Percentiles rank a stretch among this genome's conserved stretches.
Conservation (phyloP, 2,329 filamentous ascomycete species). For the Trichothecium roseum region DNA sequence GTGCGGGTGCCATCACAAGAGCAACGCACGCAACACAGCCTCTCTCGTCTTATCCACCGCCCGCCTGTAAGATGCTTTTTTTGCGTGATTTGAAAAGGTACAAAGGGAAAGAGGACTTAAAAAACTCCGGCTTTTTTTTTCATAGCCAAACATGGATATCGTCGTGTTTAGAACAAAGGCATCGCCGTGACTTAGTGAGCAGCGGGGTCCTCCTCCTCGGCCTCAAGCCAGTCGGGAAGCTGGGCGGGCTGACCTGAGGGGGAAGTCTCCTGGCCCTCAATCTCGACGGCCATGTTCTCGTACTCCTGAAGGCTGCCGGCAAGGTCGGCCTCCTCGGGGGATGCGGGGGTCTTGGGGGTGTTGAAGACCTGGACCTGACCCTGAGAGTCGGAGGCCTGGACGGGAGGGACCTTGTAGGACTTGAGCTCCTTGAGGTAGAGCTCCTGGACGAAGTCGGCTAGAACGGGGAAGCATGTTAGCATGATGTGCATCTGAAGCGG, state of each 20-base stretch:
- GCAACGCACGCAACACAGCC: too few species aligned
- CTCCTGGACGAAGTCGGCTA: constrained; percentile 96
- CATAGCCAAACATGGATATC: too few species aligned
- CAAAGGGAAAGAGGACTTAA: constrained; percentile 5
- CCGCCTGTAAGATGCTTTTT: neutral
- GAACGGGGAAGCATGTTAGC: neutral
- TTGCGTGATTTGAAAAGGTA: neutral
- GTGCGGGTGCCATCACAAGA: too few species aligned
- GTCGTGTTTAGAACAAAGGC: too few species aligned
- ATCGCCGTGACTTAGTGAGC: constrained; percentile 31
- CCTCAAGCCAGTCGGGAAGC: constrained; percentile 70
- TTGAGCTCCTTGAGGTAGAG: constrained; percentile 95
- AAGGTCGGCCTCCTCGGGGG: constrained; percentile 89
- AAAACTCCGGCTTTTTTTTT: constrained; percentile 4
- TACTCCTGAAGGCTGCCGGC: constrained; percentile 88
- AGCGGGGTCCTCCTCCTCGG: constrained; percentile 52
- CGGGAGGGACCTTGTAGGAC: constrained; percentile 75
- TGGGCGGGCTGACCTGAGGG: constrained; percentile 48
- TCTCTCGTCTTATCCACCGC: too few species aligned
- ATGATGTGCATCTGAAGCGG: neutral
- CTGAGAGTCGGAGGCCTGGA: constrained; percentile 81
- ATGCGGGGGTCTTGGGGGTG: constrained; percentile 69
- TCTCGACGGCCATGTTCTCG: constrained; percentile 86
- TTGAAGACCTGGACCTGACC: constrained; percentile 85
- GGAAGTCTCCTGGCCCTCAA: constrained; percentile 70